These are phyloP conservation scores for Ampelocalamus luodianensis DNA, from an alignment of 176 grass and related monocot species.

Conservation along the genomic window DNA sequence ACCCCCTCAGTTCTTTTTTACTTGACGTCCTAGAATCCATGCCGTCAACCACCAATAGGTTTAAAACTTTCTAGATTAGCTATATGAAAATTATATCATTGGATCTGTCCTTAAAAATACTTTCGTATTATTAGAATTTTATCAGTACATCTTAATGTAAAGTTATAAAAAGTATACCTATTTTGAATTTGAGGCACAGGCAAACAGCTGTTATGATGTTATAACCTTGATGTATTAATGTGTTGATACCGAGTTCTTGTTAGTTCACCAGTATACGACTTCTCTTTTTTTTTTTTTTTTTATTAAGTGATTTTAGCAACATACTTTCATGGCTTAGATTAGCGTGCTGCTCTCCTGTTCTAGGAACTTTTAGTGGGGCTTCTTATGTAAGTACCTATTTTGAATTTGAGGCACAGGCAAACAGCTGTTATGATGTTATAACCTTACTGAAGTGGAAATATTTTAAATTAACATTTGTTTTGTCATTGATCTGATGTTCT, in stretches of 20 bases:
- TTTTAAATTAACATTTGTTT: conserved; percentile 16
- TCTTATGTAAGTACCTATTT: background rate
- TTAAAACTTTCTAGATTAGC: too few species aligned
- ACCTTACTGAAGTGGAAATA: background rate
- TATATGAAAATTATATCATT: too few species aligned
- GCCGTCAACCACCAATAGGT: too few species aligned
- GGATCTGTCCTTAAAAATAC: too few species aligned
- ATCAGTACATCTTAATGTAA: too few species aligned
- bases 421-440: conserved; percentile 13
- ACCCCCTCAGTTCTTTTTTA: background rate
- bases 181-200: too few species aligned
- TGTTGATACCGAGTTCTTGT: background rate
- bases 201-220: too few species aligned
- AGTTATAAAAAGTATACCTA: too few species aligned
- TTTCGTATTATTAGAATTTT: too few species aligned
- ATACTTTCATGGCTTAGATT: background rate
- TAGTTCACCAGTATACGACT: background rate
- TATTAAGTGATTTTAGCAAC: background rate
- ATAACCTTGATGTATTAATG: conserved; percentile 8
- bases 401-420: background rate
- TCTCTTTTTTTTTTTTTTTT: background rate
- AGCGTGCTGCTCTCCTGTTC: background rate
- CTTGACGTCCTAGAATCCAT: too few species aligned
- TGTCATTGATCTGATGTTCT: conserved; percentile 38
- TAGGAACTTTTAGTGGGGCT: background rate